phyloP scores from a whole-genome alignment of 139 green algal genomes.

The Spirogloea muscicola region DNA sequence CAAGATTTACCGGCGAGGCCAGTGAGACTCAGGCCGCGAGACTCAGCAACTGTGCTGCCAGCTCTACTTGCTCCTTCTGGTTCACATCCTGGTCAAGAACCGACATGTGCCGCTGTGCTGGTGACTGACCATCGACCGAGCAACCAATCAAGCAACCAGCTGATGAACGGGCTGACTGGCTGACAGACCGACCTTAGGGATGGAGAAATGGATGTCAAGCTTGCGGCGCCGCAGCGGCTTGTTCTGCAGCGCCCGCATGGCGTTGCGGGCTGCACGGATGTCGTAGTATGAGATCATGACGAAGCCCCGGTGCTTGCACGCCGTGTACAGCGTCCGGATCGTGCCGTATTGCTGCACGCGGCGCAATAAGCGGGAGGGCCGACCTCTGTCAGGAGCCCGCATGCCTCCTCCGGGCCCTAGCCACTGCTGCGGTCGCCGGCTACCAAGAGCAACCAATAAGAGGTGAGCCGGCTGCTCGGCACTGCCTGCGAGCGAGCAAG shows the following conservation, averaged over 20 bases:
- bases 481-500: background rate
- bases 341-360: constrained; percentile 68
- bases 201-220: constrained; percentile 69
- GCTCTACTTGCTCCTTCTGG: too few relatives aligned
- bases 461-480: background rate
- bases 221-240: constrained; percentile 45
- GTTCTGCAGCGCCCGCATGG: constrained; percentile 64
- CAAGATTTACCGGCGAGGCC: too few relatives aligned
- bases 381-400: background rate
- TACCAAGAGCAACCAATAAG: too few relatives aligned
- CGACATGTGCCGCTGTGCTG: too few relatives aligned
- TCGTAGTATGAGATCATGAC: constrained; percentile 90
- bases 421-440: too few relatives aligned
- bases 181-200: constrained; percentile 55
- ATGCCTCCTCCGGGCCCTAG: too few relatives aligned
- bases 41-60: too few relatives aligned
- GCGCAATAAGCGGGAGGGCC: background rate
- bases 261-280: constrained; percentile 68
- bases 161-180: too few relatives aligned
- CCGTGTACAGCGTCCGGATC: constrained; percentile 74
- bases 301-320: constrained; percentile 72
- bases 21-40: too few relatives aligned
- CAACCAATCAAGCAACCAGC: too few relatives aligned
- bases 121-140: background rate
- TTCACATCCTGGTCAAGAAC: too few relatives aligned